phyloP scores from a whole-genome alignment of 129 eudicot species.

The Arctium minus region DNA sequence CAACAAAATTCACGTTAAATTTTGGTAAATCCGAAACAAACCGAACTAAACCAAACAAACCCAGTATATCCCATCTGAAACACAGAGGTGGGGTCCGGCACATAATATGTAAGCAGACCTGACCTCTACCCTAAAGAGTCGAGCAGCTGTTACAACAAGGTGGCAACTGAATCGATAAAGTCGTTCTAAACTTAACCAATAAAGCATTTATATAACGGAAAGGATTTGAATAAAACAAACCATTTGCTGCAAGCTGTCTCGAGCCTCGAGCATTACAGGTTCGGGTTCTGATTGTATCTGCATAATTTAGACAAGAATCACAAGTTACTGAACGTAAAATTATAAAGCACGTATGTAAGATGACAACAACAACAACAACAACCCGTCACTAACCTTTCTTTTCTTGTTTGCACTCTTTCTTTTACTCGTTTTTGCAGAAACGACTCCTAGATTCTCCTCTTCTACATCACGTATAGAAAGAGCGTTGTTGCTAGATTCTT shows the following conservation, averaged over 20 bases:
- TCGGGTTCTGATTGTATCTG: constrained; percentile 36
- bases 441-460: constrained; percentile 23
- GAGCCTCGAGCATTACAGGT: constrained; percentile 37
- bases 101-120: too few species aligned
- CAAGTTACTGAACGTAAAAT: background rate
- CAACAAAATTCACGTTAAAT: background rate
- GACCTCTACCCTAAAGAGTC: too few species aligned
- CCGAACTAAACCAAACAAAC: background rate
- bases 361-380: background rate
- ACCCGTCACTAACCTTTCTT: constrained; percentile 27
- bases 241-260: constrained; percentile 41
- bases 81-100: too few species aligned
- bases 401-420: constrained; percentile 38
- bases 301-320: background rate
- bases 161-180: too few species aligned
- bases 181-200: background rate
- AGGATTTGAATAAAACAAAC: constrained; percentile 13
- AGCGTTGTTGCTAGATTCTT: constrained; percentile 18
- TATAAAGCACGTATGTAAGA: background rate
- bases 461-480: constrained; percentile 32
- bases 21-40: background rate
- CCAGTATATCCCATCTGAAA: background rate
- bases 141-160: too few species aligned
- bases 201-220: background rate
- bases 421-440: constrained; percentile 29